Base-by-base conservation (phyloP, 352 stramenopile species). In the Globisporangium ultimum region DNA sequence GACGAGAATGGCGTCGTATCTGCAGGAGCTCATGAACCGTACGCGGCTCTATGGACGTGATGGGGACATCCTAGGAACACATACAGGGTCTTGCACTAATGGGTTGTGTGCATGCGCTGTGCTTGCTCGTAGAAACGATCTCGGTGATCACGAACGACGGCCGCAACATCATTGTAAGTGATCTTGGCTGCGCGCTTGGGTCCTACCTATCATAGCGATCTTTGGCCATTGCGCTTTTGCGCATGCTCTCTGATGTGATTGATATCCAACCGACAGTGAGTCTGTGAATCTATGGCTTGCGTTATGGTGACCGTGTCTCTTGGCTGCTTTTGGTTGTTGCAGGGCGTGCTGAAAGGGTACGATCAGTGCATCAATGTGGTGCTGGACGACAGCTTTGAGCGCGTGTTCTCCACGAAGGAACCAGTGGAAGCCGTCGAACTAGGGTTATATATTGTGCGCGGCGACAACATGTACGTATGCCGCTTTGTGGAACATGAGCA, bases 281-380 rank as follows among this genome's bases (percentile, higher is more conserved):
- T 7, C 2, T 32, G n/a, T 32, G n/a, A 12, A 40, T 24, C 4
- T 15, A 3, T 43, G 9, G 5, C 3, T n/a, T 53, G 15, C 32
- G 1, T 32, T 2, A 11, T 49, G 46, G 0, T 51, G 46, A 43
- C 15, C 38, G 15, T 40, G 34, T n/a, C 53, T 14, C 20, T 32
- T 15, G 15, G 17, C 18, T 54, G 28, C 28, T 1, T 34, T 55
- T 21, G 70, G 48, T 58, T 38, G 42, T 5, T 50, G 20, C 55
- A 96, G 85, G 88, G 88, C 18, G 79, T 89, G 47, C 71, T 97
- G 14, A 93, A 93, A 63, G 94, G 94, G 22, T 97, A 95, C 70
- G 94, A 98, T 71, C 88, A 97, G 72, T 90, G 82, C 42, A 96
- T 95, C 62, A 98, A 98, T 72, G 66, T 98, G 34, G 80, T 98